These are phyloP conservation scores for Yamadazyma endophytica DNA, from an alignment of 805 yeast species.

Conservation along the genomic window DNA sequence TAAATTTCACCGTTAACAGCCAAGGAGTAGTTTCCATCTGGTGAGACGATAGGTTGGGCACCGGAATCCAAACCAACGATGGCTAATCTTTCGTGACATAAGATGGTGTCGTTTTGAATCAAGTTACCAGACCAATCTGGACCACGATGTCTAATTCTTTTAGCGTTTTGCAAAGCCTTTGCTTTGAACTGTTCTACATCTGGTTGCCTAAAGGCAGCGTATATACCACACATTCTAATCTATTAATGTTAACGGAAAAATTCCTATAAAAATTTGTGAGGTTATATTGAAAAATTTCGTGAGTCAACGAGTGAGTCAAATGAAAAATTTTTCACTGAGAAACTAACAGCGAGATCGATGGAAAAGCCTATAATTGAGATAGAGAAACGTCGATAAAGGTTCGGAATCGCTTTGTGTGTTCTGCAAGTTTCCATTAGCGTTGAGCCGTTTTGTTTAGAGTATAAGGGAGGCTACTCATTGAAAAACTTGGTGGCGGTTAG, in stretches of 20 bases:
- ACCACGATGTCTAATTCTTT: conserved; percentile 96
- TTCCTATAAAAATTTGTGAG: too few relatives aligned
- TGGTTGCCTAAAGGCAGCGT: conserved; percentile 83
- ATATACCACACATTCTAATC: conserved; percentile 99
- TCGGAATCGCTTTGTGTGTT: too few relatives aligned
- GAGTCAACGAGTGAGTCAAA: conserved; percentile 7
- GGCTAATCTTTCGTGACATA: conserved; percentile 94
- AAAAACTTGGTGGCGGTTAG: too few relatives aligned
- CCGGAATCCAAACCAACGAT: conserved; percentile 97
- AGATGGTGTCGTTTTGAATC: conserved; percentile 70
- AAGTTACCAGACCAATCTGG: conserved; percentile 98
- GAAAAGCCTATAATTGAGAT: too few relatives aligned
- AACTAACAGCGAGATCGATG: too few relatives aligned
- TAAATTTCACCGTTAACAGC: conserved; percentile 98
- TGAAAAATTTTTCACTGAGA: conserved; percentile 10
- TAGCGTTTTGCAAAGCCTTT: conserved; percentile 84
- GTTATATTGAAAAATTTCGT: too few relatives aligned
- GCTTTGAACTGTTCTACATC: conserved; percentile 78
- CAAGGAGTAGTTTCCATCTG: conserved; percentile 67
- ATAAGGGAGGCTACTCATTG: too few relatives aligned
- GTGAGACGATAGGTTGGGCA: conserved; percentile 91
- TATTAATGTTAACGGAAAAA: too few relatives aligned
- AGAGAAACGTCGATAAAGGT: too few relatives aligned
- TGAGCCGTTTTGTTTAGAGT: too few relatives aligned
- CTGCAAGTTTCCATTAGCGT: too few relatives aligned